Percentiles rank a stretch among this genome's conserved stretches.
phyloP scores from a whole-genome alignment of 306 rosid genomes.

The Pyrus pyrifolia region DNA sequence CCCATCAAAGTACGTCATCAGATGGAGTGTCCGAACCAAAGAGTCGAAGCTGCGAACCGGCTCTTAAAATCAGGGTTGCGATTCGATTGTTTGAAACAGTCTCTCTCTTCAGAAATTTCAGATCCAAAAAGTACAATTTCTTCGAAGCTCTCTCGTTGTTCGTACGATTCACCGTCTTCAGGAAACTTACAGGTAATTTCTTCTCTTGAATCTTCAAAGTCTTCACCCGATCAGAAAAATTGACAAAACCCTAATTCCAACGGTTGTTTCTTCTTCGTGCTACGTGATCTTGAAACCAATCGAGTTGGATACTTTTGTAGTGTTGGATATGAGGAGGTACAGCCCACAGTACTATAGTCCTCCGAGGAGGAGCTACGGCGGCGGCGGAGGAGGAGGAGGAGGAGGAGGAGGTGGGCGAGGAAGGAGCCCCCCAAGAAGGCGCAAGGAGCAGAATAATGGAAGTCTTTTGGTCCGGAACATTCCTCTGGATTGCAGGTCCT shows the following conservation, averaged over 20 bases:
- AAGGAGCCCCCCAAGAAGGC: conserved; percentile 56
- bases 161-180: not conserved
- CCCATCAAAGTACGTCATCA: not conserved
- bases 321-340: conserved; percentile 59
- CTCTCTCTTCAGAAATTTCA: not conserved
- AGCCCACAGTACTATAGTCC: conserved; percentile 96
- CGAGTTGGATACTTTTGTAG: not conserved
- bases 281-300: not conserved
- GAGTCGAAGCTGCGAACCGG: not conserved
- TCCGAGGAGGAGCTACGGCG: conserved; percentile 84
- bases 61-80: not conserved
- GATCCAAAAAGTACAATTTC: not conserved
- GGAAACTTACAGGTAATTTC: not conserved
- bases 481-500: conserved; percentile 77
- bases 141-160: not conserved
- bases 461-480: conserved; percentile 95
- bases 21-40: not conserved
- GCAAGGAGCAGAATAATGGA: conserved; percentile 61
- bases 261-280: not conserved
- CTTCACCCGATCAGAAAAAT: not conserved
- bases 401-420: conserved; percentile 73
- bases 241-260: not conserved
- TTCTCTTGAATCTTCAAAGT: not conserved
- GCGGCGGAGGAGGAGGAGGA: conserved; percentile 52
- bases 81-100: not conserved